Base-by-base conservation (phyloP, 495 filamentous ascomycete genomes). In the Hyaloscypha finlandica region DNA sequence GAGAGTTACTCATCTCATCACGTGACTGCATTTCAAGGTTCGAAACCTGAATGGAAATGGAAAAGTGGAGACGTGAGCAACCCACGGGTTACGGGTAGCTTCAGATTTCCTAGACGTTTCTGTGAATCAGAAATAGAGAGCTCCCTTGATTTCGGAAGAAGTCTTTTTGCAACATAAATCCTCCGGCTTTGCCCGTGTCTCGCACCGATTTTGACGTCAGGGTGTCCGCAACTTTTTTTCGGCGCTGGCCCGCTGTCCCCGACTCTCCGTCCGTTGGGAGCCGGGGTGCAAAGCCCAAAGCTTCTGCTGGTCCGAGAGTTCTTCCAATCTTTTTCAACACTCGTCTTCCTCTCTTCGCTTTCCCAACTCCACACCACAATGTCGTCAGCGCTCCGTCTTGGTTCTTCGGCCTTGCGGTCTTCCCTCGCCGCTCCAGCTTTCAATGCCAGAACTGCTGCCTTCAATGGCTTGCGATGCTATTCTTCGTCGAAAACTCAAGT, bases 401-500 rank as follows among this genome's bases (percentile, higher is more conserved):
- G 88, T 80, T 84, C 85, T 73, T 82, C 90, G 76, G 86, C 87
- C 77, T 81, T 97, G 73, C 89, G 94, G 75, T 85, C 91, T 76
- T 87, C 89, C 53, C 73, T 90, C 71, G 80, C 83, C 73, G 81
- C 87, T 72, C 84, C 88, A 59, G 80, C 75, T 60, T 70, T 71
- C 61, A 73, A 83, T 84, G 78, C 80, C 73, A 86, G 86, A 79
- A 84, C 88, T 78, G 86, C 85, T 71, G 86, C 88, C 78, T 89
- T 92, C 83, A 92, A 89, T 82, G 90, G 93, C 75, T 79, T 89
- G 76, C 88, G 94, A 80, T 88, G 86, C 86, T 97, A 97, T 81
- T 74, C 72, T 4, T 96, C 93, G 61, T 86, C 92, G 71, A 97
- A 97, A 85, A 83, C 89, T 65, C 90, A 94, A 88, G 94, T 94